Evolutionary conservation across 352 stramenopile species (phyloP).

Genomic region (Thraustochytrium striatum): DNA sequence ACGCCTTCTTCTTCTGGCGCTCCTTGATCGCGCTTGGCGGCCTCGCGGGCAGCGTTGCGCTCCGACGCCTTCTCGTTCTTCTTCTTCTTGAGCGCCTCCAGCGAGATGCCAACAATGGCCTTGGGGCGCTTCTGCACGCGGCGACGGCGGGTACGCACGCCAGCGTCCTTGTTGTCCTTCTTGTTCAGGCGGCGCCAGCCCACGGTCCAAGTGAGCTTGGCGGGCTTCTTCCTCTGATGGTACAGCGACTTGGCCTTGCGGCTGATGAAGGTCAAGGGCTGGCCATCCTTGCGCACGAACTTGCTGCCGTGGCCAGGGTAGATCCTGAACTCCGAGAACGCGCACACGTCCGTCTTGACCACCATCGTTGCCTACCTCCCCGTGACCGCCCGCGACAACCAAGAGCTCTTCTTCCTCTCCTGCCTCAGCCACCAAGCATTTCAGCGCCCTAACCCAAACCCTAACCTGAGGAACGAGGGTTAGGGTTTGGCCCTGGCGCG

Average conservation of each 20-base stretch:
- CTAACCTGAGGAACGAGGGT: too few relatives aligned
- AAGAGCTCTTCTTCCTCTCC: too few relatives aligned
- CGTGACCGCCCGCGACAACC: too few relatives aligned
- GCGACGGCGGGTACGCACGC: background rate
- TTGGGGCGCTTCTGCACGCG: constrained; percentile 9
- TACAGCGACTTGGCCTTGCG: constrained; percentile 96
- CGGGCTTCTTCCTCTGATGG: constrained; percentile 97
- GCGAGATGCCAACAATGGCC: constrained; percentile 7
- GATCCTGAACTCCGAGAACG: constrained; percentile 86
- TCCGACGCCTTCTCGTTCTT: constrained; percentile 26
- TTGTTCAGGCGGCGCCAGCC: constrained; percentile 58
- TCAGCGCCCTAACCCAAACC: too few relatives aligned
- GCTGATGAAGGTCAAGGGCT: constrained; percentile 85
- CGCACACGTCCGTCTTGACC: constrained; percentile 71
- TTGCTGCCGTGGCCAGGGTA: constrained; percentile 98
- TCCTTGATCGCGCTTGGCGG: constrained; percentile 35
- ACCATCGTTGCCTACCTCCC: too few relatives aligned
- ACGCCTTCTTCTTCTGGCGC: constrained; percentile 42
- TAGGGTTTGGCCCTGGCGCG: too few relatives aligned
- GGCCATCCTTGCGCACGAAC: constrained; percentile 94
- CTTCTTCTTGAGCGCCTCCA: constrained; percentile 46
- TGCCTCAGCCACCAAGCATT: too few relatives aligned
- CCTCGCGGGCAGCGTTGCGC: constrained; percentile 21
- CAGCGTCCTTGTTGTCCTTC: constrained; percentile 53
- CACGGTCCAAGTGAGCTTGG: constrained; percentile 98